Conservation (phyloP, 2,329 filamentous ascomycete genomes). For the Trichoderma hamatum region DNA sequence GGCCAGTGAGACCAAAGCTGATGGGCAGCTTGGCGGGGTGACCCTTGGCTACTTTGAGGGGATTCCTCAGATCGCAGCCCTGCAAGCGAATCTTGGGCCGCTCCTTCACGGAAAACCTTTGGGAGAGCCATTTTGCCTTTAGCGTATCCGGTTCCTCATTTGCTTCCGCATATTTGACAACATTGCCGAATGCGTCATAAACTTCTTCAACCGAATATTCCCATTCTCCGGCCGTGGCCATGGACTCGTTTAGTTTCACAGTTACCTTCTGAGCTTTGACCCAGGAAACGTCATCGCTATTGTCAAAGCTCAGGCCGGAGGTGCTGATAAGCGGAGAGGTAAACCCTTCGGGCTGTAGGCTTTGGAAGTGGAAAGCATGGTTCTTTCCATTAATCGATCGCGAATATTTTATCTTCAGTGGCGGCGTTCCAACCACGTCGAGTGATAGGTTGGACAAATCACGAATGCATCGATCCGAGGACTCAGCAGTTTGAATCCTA, state of each 20-base stretch:
- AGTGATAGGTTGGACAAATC: slow-evolving; percentile 85
- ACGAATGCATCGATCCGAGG: slow-evolving; percentile 74
- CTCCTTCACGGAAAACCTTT: slow-evolving; percentile 84
- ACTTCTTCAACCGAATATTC: slow-evolving; percentile 90
- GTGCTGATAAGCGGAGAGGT: slow-evolving; percentile 72
- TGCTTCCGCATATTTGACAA: slow-evolving; percentile 70
- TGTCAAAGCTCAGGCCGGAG: slow-evolving; percentile 62
- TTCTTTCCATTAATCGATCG: slow-evolving; percentile 82
- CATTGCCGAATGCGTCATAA: slow-evolving; percentile 85
- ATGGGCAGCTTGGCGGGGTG: slow-evolving; percentile 70
- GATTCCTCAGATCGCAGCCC: slow-evolving; percentile 77
- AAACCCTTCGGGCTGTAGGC: slow-evolving; percentile 86
- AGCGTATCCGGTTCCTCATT: slow-evolving; percentile 71
- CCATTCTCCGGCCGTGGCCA: slow-evolving; percentile 79
- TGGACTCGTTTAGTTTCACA: slow-evolving; percentile 87
- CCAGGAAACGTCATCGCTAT: slow-evolving; percentile 75
- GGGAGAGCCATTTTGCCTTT: slow-evolving; percentile 66
- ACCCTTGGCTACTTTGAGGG: slow-evolving; percentile 81
- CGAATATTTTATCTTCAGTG: slow-evolving; percentile 90
- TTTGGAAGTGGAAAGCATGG: slow-evolving; percentile 86
- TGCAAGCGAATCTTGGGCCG: slow-evolving; percentile 72
- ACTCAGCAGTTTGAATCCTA: slow-evolving; percentile 65
- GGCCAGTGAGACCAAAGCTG: slow-evolving; percentile 65
- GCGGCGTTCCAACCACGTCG: slow-evolving; percentile 84
- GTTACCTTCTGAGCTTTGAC: slow-evolving; percentile 72